Evolutionary conservation across 2,329 filamentous ascomycete species (phyloP), one percentile per base, ranked within the genome.

Genomic region (Monosporascus ibericus): DNA sequence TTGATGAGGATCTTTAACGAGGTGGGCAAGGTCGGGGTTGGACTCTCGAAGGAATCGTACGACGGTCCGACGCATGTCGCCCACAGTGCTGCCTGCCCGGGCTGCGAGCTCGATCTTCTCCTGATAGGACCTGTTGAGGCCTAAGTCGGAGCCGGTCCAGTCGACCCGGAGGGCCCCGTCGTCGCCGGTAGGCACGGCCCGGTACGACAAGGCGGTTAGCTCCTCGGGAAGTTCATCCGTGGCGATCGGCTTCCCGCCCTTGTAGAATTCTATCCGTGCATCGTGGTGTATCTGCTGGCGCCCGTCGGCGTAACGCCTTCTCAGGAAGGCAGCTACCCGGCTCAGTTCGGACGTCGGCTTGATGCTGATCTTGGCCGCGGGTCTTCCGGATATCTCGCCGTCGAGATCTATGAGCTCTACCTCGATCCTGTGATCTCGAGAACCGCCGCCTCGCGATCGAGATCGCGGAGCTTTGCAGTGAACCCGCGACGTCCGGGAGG

Each of bases 21-120:
- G 27, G 22, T 38, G 18, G 2, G 34, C 47, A 20, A 47, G 48
- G 22, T 14, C 8, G n/a, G 49, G 34, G 27, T 52, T 53, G 11
- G 52, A 52, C 9, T 36, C 11, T 11, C 49, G 50, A 25, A 69
- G 52, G 15, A 56, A 37, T 2, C 58, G 48, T 5, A 65, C 64
- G 37, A 66, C 48, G 11, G 34, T 58, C 15, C 52, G 47, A 30
- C 68, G 59, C 6, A 71, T 36, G 39, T 58, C 52, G 6, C 60
- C 60, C 48, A 70, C 51, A 0, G 68, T 66, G 11, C 49, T 55
- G 6, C 67, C 68, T 5, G 47, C 44, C 42, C 58, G 52, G 54
- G 68, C 62, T 8, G 54, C 54, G 17, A 22, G 34, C 17, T 48
- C 30, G 1, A 66, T 42, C 5, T 49, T 17, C 3, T 58, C 48